Percentiles rank a stretch among this genome's conserved stretches.
These are phyloP conservation scores for Pterocarpus santalinus DNA, from an alignment of 306 rosid species.

Conservation along the genomic window DNA sequence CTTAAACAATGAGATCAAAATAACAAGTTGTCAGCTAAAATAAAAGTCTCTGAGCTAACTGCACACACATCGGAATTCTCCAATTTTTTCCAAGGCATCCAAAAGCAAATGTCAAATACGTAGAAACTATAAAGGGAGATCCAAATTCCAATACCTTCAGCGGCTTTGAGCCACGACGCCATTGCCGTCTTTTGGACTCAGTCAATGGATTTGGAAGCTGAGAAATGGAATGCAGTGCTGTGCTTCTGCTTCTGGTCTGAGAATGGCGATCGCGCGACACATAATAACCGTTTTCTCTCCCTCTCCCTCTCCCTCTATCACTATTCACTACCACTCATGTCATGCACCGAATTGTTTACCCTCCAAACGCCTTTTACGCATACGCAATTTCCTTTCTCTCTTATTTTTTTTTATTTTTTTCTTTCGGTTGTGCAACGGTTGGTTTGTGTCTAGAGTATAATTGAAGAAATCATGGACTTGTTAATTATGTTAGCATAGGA, in stretches of 20 bases:
- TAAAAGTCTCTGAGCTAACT: background rate
- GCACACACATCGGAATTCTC: too few species aligned
- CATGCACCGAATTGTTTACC: background rate
- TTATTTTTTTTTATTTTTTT: background rate
- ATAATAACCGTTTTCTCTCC: background rate
- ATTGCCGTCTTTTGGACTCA: conserved; percentile 41
- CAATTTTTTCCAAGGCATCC: too few species aligned
- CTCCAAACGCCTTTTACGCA: background rate
- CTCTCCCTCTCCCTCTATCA: background rate
- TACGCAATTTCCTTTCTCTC: background rate
- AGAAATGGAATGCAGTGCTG: background rate
- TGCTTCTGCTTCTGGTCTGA: background rate
- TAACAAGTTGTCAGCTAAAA: background rate
- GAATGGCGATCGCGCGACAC: background rate
- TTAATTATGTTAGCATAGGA: too few species aligned
- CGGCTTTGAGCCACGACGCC: conserved; percentile 95
- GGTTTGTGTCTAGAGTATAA: background rate
- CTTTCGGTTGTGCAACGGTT: background rate
- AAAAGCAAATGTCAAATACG: too few species aligned
- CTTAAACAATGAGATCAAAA: background rate
- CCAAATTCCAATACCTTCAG: conserved; percentile 75
- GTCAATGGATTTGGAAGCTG: too few species aligned
- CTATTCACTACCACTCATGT: background rate
- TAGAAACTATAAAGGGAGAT: conserved; percentile 4
- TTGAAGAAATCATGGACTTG: too few species aligned